Base-by-base conservation (phyloP, 768 basidiomycete species). In the Pisolithus orientalis region DNA sequence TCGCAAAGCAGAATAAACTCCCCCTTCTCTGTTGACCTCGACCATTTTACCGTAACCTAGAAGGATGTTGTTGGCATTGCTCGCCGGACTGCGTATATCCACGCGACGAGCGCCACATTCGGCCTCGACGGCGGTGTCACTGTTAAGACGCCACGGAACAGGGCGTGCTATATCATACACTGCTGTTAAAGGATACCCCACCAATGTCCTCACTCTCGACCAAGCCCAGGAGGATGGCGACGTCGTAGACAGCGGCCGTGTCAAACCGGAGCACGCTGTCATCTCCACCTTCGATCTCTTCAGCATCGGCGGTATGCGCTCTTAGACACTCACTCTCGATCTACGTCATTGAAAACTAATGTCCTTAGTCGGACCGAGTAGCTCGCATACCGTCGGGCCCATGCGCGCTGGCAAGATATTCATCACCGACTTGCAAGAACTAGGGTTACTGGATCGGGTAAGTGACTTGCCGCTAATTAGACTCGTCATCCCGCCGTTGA, bases 361-460 rank as follows among this genome's bases (percentile, higher is more conserved):
- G 72, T 78, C 17, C 72, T 77, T 53, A 79, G 79, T 80, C 34
- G 81, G 82, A 3, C 82, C 84, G 9, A 78, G 75, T 44, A 80
- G 77, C 39, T 80, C 79, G 1, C 84, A 87, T 62, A 87, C 84
- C 0, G 83, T 87, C 31, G 85, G 85, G 0, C 84, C 85, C n/a
- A 94, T 95, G 93, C 81, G 94, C 4, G 93, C 92, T 14, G 90
- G 85, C 8, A 90, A 82, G 53, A 95, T 94, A 58, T 94, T 94
- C 65, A 83, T 91, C 55, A 72, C 76, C 42, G 88, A 92, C 66
- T 72, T 93, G 25, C 69, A 79, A 51, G 83, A 88, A 46, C 65
- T 92, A 24, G 72, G 72, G 24, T 59, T 95, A 47, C 69, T 95
- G 39, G 79, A 87, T 42, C 83, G 87, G 75, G 87, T 80, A 58